Base-by-base conservation (phyloP, 306 rosid species). In the Fagus crenata region DNA sequence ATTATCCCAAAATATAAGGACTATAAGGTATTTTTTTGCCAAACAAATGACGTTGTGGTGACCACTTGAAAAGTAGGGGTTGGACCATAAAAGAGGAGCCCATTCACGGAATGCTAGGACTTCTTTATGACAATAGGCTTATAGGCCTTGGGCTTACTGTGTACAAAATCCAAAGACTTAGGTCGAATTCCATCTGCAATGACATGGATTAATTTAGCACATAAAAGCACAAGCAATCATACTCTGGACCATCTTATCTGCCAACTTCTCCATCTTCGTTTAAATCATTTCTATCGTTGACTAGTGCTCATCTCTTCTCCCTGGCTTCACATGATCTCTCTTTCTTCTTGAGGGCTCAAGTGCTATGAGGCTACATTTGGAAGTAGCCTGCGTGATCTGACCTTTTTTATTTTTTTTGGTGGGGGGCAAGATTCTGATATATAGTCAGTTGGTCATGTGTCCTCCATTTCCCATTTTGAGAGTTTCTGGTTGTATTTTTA, bases 401-500 rank as follows among this genome's bases (percentile, higher is more conserved):
- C 32, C 6, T 5, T 63, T 14, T 33, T 2, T 63, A 46, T 9
- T 46, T 46, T 46, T 42, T 46, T 46, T 9, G 2, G 11, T 46
- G 11, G 8, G 51, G 51, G n/a, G 69, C 33, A 63, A 35, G 28
- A 33, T 55, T 39, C 72, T 53, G 15, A 56, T 77, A 79, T 31
- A 49, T 22, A 22, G 28, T 22, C 28, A 22, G 28, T 22, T 22
- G 28, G 49, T 74, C 67, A 17, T 8, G 36, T 36, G 28, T 72
- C 35, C 22, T 55, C 35, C 28, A 51, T 15, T 67, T 58, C 36
- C 17, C 74, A 70, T 73, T 65, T 56, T 73, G 80, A 79, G 76
- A 64, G 72, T 72, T 78, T 77, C 18, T 63, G 14, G 8, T 77
- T 75, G 73, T 80, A 28, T 5, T 58, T 7, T 79, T 18, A 12